A percentile compares a stretch with the other conserved stretches of the same genome.
These are phyloP conservation scores for Friedmanniomyces endolithicus DNA, from an alignment of 495 filamentous ascomycete genomes.

Conservation along the genomic window DNA sequence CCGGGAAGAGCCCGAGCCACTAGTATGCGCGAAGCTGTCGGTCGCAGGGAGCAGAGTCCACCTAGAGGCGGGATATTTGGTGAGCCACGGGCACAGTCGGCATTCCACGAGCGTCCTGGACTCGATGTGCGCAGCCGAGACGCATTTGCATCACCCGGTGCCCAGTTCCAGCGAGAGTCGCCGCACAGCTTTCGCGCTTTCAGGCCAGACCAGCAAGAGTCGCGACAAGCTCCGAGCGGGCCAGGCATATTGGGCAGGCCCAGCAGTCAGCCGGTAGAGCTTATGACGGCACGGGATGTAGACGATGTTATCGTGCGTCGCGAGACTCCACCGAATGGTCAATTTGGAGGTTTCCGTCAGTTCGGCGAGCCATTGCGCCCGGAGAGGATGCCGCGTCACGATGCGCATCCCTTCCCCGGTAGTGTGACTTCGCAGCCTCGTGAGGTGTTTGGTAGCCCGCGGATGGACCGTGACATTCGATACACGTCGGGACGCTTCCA, in stretches of 20 bases:
- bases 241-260: slow-evolving; percentile 6
- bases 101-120: slow-evolving; percentile 1
- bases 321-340: background rate
- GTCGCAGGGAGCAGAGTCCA: slow-evolving; percentile 19
- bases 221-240: background rate
- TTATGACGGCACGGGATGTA: background rate
- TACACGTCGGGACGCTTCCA: background rate
- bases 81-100: slow-evolving; percentile 9
- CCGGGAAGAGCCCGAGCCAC: slow-evolving; percentile 20
- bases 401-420: slow-evolving; percentile 4
- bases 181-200: slow-evolving; percentile 18
- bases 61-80: background rate
- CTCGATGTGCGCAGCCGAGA: slow-evolving; percentile 1
- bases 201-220: background rate
- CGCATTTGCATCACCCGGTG: slow-evolving; percentile 7
- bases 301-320: slow-evolving; percentile 4
- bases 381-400: slow-evolving; percentile 8
- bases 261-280: slow-evolving; percentile 18
- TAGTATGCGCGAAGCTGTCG: slow-evolving; percentile 12
- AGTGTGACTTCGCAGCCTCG: slow-evolving; percentile 12
- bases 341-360: slow-evolving; percentile 12
- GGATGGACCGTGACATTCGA: slow-evolving; percentile 4
- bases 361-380: slow-evolving; percentile 6
- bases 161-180: slow-evolving; percentile 6
- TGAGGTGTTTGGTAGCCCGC: slow-evolving; percentile 11